These are phyloP conservation scores for Asterella californica DNA, from an alignment of 225 moss, liverwort and hornwort species.

Conservation along the genomic window DNA sequence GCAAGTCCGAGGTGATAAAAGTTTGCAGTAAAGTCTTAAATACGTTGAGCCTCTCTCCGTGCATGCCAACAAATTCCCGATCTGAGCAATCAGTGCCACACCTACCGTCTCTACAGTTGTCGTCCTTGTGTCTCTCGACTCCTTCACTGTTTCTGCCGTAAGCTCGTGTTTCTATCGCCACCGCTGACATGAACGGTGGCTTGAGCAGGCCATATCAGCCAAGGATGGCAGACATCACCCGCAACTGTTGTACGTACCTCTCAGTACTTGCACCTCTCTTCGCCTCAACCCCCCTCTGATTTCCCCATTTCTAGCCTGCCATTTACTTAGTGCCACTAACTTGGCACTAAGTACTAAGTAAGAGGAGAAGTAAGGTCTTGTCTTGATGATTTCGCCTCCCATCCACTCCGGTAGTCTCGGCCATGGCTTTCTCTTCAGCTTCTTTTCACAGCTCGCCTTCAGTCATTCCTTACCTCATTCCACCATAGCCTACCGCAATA, in stretches of 20 bases:
- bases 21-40: background rate
- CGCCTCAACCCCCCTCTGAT: background rate
- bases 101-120: slow-evolving; percentile 4
- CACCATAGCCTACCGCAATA: background rate
- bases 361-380: no score
- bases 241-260: background rate
- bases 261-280: background rate
- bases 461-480: background rate
- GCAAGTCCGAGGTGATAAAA: background rate
- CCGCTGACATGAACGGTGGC: background rate
- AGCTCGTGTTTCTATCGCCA: background rate
- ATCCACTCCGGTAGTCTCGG: no score
- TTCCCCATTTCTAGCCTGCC: no score
- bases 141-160: background rate
- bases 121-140: slow-evolving; percentile 3
- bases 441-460: no score
- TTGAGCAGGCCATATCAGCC: background rate
- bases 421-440: no score
- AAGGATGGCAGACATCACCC: background rate
- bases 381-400: no score
- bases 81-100: slow-evolving; percentile 12
- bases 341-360: no score
- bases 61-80: background rate
- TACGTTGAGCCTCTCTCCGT: background rate
- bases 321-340: no score